Evolutionary conservation across 1,284 basidiomycete species (phyloP), one percentile per base, ranked within the genome.

Genomic region (Sanghuangporus sanghuang): DNA sequence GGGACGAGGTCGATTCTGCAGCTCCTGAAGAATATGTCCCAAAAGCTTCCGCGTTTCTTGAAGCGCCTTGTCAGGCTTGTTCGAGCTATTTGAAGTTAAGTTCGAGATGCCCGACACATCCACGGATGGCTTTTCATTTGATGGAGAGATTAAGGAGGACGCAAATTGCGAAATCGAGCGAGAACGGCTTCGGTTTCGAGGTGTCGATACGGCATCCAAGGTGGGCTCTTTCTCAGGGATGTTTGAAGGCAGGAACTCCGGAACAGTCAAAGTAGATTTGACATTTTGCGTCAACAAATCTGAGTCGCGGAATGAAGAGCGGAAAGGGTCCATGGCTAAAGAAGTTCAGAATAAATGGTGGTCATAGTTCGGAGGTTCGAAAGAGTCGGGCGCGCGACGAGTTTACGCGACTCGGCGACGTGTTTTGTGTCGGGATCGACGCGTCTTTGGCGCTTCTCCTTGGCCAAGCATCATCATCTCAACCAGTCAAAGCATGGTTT

Each of bases 21-120:
- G 77, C 67, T 87, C 84, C 7, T 74, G 74, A 16, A 89, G 73
- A 38, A 87, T 76, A 71, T 86, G 83, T 0, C 79, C 77, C 8
- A 88, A 74, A 36, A 87, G 75, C 70, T 88, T 87, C 48, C 82
- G 78, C 7, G 82, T 81, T 71, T 86, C 86, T 61, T 79, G 79
- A 32, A 75, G 76, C 32, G 81, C 80, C 67, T 77, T 75, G 76
- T 59, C 72, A 73, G 35, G 71, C 73, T 59, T 66, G n/a, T 36
- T 16, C 16, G 54, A 57, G 7, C 27, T 39, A 16, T 64, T 56
- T 8, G 55, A 54, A 53, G 50, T 42, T 16, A 40, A 16, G 27
- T 39, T 59, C n/a, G 62, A 14, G 6, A 63, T 18, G 36, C 36
- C 27, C 35, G 56, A 27, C 23, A 57, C 56, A 42, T 59, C 57